Evolutionary conservation across 257 asterid species (phyloP).

Genomic region (Osmanthus fragrans): DNA sequence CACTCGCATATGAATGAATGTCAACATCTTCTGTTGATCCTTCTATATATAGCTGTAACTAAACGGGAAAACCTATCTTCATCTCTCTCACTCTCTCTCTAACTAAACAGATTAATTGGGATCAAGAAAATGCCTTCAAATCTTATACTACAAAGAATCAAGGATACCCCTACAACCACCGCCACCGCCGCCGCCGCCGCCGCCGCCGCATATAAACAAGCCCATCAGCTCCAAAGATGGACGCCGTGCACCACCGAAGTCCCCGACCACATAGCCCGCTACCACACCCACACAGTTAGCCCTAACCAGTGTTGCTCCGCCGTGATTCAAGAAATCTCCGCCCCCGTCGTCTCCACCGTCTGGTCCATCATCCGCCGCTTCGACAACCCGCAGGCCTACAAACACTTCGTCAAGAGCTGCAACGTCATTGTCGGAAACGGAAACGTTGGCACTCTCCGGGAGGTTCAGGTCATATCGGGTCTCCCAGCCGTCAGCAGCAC

Average conservation of each 20-base stretch:
- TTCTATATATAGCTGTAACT: too few relatives aligned
- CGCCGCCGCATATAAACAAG: constrained; percentile 33
- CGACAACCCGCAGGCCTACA: constrained; percentile 81
- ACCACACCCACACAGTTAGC: constrained; percentile 59
- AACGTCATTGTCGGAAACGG: constrained; percentile 68
- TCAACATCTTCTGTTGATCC: too few relatives aligned
- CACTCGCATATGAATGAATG: too few relatives aligned
- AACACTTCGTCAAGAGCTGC: constrained; percentile 83
- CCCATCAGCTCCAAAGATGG: constrained; percentile 28
- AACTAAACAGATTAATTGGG: not conserved
- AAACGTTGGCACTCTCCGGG: constrained; percentile 65
- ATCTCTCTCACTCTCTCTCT: too few relatives aligned
- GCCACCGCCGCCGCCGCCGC: constrained; percentile 33
- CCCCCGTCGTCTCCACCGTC: constrained; percentile 56
- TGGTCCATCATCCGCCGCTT: constrained; percentile 89
- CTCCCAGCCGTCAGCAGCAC: constrained; percentile 75
- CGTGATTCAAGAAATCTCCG: constrained; percentile 67
- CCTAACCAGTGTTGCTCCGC: constrained; percentile 86
- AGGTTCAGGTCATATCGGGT: constrained; percentile 76
- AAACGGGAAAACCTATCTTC: too few relatives aligned
- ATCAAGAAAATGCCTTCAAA: constrained; percentile 52
- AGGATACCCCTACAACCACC: constrained; percentile 34
- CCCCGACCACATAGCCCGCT: constrained; percentile 60
- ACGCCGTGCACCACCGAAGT: constrained; percentile 35
- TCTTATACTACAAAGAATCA: constrained; percentile 54